Conservation (phyloP, 1,139 yeast species). For the Saccharomycopsis hybrid region DNA sequence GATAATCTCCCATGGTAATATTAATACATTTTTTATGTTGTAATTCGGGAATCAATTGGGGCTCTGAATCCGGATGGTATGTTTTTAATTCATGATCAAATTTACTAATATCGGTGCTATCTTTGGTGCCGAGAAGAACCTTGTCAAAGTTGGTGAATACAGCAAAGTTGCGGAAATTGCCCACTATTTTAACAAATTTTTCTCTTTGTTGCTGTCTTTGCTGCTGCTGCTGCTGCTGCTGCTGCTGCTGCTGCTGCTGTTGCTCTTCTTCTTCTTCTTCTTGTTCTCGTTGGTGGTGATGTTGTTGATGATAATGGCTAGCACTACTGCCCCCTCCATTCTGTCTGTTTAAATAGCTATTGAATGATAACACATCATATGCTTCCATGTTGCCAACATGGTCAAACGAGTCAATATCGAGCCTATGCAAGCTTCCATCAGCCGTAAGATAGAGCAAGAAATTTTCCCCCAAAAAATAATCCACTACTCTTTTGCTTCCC, state of each 20-base stretch:
- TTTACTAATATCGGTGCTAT: conserved; percentile 19
- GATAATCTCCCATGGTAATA: conserved; percentile 70
- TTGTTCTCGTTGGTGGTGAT: conserved; percentile 12
- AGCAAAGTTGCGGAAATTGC: conserved; percentile 46
- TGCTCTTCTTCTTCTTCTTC: not conserved
- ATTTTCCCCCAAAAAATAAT: conserved; percentile 51
- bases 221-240: not conserved
- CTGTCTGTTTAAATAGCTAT: conserved; percentile 11
- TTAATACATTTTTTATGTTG: conserved; percentile 50
- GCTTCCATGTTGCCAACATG: conserved; percentile 6
- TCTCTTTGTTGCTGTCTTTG: too few relatives aligned
- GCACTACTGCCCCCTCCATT: not conserved
- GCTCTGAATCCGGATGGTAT: conserved; percentile 14
- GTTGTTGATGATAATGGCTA: not conserved
- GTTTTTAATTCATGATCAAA: not conserved
- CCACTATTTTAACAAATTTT: conserved; percentile 41
- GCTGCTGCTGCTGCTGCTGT: not conserved
- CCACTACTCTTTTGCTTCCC: conserved; percentile 32
- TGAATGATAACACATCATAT: conserved; percentile 22
- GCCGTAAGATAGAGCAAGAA: conserved; percentile 44
- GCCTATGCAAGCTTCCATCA: conserved; percentile 41
- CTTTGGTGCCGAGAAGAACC: conserved; percentile 39
- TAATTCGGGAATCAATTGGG: conserved; percentile 26
- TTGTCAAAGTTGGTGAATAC: conserved; percentile 47
- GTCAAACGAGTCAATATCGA: conserved; percentile 27